Base-by-base conservation (phyloP, 495 filamentous ascomycete genomes). In the Aspergillus sparsus region DNA sequence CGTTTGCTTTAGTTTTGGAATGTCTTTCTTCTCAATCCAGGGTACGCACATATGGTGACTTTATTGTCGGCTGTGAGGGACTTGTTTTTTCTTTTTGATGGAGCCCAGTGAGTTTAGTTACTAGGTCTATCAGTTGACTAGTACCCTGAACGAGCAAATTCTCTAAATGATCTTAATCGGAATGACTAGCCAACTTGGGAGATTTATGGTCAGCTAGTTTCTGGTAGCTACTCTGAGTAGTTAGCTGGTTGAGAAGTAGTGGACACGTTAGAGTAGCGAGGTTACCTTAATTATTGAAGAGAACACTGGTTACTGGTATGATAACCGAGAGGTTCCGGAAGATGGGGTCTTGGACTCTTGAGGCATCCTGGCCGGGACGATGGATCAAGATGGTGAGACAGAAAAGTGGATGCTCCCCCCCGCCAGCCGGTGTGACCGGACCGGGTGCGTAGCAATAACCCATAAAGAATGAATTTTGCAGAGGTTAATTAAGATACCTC, bases 361-460 rank as follows among this genome's bases (percentile, higher is more conserved):
- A 18, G 37, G 47, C 27, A 50, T 47, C 13, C 5, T 18, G 16
- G n/a, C 3, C 21, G 32, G 49, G 21, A 51, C n/a, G n/a, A n/a
- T 51, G 36, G 55, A 51, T 10, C 15, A 18, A 13, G 49, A 27
- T 59, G 60, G 47, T 62, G 60, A 57, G 54, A 57, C 60, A 57
- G 21, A 27, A 27, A 45, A 32, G 35, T 41, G 33, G 49, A 27
- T 46, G 36, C 21, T 3, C 21, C 21, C 21, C 21, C 21, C 21
- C 21, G 21, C 21, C 21, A 27, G 31, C 45, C 54, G 44, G 39
- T 47, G 18, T 39, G 15, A 47, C 41, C 37, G 37, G 37, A 41
- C 37, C 37, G 37, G 37, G n/a, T 10, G n/a, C n/a, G 37, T 41
- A 10, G 37, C 37, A 11, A 11, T 10, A 41, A 41, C 12, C 15